These are phyloP conservation scores for Anisodus tanguticus DNA, from an alignment of 257 asterid genomes.

Conservation along the genomic window DNA sequence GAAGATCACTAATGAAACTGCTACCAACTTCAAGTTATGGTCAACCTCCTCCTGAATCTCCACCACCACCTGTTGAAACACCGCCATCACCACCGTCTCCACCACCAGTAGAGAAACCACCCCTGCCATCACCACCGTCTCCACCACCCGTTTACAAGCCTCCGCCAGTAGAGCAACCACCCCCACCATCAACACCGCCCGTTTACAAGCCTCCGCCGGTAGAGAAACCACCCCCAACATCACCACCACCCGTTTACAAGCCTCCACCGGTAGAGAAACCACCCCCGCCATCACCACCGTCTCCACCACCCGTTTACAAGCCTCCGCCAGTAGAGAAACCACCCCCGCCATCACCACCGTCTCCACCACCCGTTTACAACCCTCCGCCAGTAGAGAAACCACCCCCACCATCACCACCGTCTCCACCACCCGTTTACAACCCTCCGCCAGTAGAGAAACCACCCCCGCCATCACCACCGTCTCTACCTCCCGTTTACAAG, in stretches of 20 bases:
- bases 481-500: not conserved
- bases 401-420: not conserved
- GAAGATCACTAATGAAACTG: not conserved
- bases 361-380: not conserved
- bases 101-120: not conserved
- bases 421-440: not conserved
- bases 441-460: not conserved
- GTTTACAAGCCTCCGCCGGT: not conserved
- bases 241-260: not conserved
- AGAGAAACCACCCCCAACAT: not conserved
- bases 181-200: not conserved
- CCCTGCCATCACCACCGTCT: not conserved
- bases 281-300: not conserved
- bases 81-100: not conserved
- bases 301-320: not conserved
- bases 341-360: not conserved
- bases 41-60: conserved; percentile 6
- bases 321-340: not conserved
- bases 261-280: not conserved
- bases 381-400: not conserved
- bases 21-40: not conserved
- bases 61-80: conserved; percentile 23
- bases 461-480: not conserved
- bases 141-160: not conserved
- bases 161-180: not conserved